Conservation (phyloP, 192 early-diverging fungal genomes). For the Coemansia sp. region DNA sequence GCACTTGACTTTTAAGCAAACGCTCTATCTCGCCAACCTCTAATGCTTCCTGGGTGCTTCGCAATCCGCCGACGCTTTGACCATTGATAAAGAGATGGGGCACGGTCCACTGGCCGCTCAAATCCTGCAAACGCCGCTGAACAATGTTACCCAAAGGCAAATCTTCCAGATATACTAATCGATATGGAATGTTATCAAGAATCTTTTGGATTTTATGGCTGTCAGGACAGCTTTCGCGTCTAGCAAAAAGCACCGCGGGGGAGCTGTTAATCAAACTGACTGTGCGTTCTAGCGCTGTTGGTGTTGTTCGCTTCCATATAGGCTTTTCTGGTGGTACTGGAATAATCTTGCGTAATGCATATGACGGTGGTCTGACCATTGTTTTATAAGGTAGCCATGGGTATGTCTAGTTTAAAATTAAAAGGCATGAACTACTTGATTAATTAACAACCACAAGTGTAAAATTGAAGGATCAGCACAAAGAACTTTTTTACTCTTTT, state of each 20-base stretch:
- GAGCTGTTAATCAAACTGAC: slow-evolving; percentile 37
- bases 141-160: slow-evolving; percentile 23
- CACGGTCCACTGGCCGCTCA: slow-evolving; percentile 44
- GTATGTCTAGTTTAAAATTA: slow-evolving; percentile 8
- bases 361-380: slow-evolving; percentile 26
- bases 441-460: neutral
- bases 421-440: neutral
- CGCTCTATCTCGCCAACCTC: slow-evolving; percentile 13
- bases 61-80: slow-evolving; percentile 31
- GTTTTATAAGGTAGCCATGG: neutral
- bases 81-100: slow-evolving; percentile 43
- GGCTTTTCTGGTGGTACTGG: slow-evolving; percentile 16
- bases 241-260: slow-evolving; percentile 34
- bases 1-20: slow-evolving; percentile 18
- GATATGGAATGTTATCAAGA: slow-evolving; percentile 6
- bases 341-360: slow-evolving; percentile 33
- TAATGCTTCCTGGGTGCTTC: slow-evolving; percentile 11
- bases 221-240: slow-evolving; percentile 13
- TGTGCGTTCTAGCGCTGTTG: slow-evolving; percentile 31
- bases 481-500: no score
- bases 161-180: slow-evolving; percentile 29
- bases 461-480: no score
- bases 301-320: slow-evolving; percentile 23
- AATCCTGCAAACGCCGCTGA: slow-evolving; percentile 37
- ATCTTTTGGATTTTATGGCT: slow-evolving; percentile 18